Evolutionary conservation across 2,329 filamentous ascomycete species (phyloP).

Genomic region (Colletotrichum lini): DNA sequence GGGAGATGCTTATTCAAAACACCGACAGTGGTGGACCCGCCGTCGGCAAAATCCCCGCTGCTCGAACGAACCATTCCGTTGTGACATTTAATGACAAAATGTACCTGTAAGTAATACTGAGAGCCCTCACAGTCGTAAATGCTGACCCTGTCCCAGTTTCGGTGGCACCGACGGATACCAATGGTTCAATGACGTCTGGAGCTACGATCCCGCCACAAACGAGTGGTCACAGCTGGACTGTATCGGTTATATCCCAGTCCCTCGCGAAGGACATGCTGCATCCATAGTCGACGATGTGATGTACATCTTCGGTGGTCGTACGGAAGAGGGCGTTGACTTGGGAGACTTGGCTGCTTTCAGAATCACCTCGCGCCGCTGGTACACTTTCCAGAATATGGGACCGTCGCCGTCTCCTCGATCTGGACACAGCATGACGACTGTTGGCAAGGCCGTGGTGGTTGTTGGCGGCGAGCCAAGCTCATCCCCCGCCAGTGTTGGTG

Average conservation of each 20-base stretch:
- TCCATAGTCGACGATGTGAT: conserved; percentile 97
- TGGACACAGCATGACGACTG: conserved; percentile 97
- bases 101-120: conserved; percentile 78
- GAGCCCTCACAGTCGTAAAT: background rate
- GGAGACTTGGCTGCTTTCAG: conserved; percentile 89
- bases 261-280: conserved; percentile 94
- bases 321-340: conserved; percentile 91
- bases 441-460: conserved; percentile 92
- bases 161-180: conserved; percentile 95
- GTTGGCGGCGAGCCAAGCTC: conserved; percentile 96
- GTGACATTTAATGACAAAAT: conserved; percentile 94
- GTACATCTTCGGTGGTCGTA: conserved; percentile 98
- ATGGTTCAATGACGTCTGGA: conserved; percentile 99
- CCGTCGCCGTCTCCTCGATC: conserved; percentile 93
- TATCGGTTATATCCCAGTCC: conserved; percentile 95
- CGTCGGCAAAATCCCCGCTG: conserved; percentile 79
- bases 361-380: conserved; percentile 89
- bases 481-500: conserved; percentile 82
- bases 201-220: conserved; percentile 88
- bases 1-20: conserved; percentile 91
- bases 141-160: conserved; percentile 71
- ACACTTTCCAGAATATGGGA: conserved; percentile 99
- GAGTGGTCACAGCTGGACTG: conserved; percentile 92
- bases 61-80: conserved; percentile 94
- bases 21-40: conserved; percentile 73